Evolutionary conservation across 108 stramenopile genomes (phyloP), one percentile per base, ranked within the genome.

Genomic region (Parietichytrium sp.): DNA sequence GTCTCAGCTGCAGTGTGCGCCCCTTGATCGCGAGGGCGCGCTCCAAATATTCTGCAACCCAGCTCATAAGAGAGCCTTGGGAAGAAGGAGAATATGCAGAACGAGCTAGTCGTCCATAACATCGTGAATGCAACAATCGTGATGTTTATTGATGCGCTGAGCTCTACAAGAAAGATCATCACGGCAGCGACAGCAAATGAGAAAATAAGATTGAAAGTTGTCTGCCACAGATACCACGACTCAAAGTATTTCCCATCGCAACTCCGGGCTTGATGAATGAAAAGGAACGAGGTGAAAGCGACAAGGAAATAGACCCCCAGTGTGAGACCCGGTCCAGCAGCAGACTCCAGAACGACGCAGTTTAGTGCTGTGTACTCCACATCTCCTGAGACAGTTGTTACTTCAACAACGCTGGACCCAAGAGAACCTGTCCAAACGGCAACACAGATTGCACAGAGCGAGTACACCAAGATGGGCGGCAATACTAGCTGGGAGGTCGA

Each of bases 241-340:
- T 72, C 61, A 72, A 45, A 72, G 61, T 72, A 45, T 25, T 72
- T 72, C 6, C 61, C 61, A 27, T 72, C 61, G 42, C 36, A 33
- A 33, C 45, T 42, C 42, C 45, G 36, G 33, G 61, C 6, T 25
- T 72, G 61, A 20, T 72, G 45, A 23, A n/a, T 45, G 10, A 72
- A 25, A 2, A 72, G 18, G 20, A 45, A 45, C 13, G 15, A 23
- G 29, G 61, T 25, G 20, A 72, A 47, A 33, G 42, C 38, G 20
- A 72, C 29, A 16, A n/a, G 38, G 23, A 23, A 72, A 25, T 72
- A 72, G 23, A 42, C 61, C 38, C 61, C 61, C n/a, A n/a, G n/a
- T n/a, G n/a, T n/a, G n/a, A n/a, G n/a, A n/a, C n/a, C n/a, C n/a
- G n/a, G n/a, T n/a, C n/a, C n/a, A n/a, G n/a, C n/a, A n/a, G n/a